Base-by-base conservation (phyloP, 208 protist genomes). In the Leishmania lainsoni region DNA sequence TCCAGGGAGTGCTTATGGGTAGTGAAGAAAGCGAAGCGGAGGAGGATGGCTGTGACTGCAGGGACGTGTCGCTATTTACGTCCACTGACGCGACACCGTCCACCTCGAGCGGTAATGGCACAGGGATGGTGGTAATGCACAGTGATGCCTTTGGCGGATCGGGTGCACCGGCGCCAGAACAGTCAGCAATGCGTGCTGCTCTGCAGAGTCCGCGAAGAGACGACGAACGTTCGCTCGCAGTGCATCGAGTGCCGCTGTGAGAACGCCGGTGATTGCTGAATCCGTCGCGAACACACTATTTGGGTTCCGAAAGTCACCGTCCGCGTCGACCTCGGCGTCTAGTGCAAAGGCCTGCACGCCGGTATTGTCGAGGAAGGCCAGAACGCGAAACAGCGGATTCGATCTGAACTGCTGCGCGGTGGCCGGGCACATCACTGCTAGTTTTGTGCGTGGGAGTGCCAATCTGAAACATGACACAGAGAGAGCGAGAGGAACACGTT, bases 331-430 rank as follows among this genome's bases (percentile, higher is more conserved):
- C 35, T 89, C 84, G 8, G 76, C 54, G n/a, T 59, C 56, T 12
- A 95, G 73, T 17, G 87, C 84, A 76, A 97, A 96, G 0, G 80
- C 39, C 78, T 97, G 94, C 9, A 89, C 66, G 26, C 91, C 92
- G n/a, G 89, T 90, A 84, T 90, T 91, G 84, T 97, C 94, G 8
- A 97, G 86, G 65, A 97, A 96, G 0, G 90, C 94, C 6, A 97
- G 85, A 8, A 96, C 63, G 29, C 94, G 92, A 83, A 96, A 96
- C 3, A 97, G 80, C 1, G 91, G 81, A 70, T 96, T 93, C 0
- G 70, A 45, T n/a, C 85, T 81, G 87, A 89, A 95, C 63, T 71
- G 65, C n/a, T 69, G 74, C 3, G 80, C 86, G 52, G 82, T 76
- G 35, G 42, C 52, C 29, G 76, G 17, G 63, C 26, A 75, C 69